Base-by-base conservation (phyloP, 768 basidiomycete genomes). In the Russula compacta region DNA sequence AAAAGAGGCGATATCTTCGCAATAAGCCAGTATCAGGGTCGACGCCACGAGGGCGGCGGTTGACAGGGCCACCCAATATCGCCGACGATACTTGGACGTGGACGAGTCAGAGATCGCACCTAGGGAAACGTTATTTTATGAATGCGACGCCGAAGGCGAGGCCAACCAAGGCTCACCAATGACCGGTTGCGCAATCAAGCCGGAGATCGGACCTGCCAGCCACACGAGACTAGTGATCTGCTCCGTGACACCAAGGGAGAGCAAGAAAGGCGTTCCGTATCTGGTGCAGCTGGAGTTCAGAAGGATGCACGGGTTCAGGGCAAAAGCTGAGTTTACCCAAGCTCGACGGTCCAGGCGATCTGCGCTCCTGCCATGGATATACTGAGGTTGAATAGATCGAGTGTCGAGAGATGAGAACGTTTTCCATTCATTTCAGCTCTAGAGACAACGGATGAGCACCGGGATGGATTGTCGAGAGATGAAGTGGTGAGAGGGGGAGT, bases 21-120 rank as follows among this genome's bases (percentile, higher is more conserved):
- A 95, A 71, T 89, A 98, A 6, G 93, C 94, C 58, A 98, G 79
- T 1, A 79, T 80, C 46, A 93, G 69, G 0, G 89, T 93, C 24
- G 91, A 88, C 32, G 89, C 36, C 15, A 88, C 82, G 52, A 98
- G 82, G 11, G 91, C 85, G 12, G 80, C 72, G 3, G 95, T 95
- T 14, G 95, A 92, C n/a, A 85, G 74, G n/a, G 86, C 76, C 64
- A 99, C 84, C 94, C 93, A 99, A 71, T 87, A 91, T 60, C 97
- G 82, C 53, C 97, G 82, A 49, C 95, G 84, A 71, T 90, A 98
- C 71, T 85, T 87, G 11, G 94, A 97, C 4, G 82, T 79, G 4
- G 95, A 97, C 47, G 92, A 86, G 73, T 99, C 97, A 17, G 95
- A 98, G 69, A 99, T 83, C 12, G 97, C 95, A 64, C 94, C 92